Conservation (phyloP, 441 rosid species). For the Bocquillonia castaneifolia region DNA sequence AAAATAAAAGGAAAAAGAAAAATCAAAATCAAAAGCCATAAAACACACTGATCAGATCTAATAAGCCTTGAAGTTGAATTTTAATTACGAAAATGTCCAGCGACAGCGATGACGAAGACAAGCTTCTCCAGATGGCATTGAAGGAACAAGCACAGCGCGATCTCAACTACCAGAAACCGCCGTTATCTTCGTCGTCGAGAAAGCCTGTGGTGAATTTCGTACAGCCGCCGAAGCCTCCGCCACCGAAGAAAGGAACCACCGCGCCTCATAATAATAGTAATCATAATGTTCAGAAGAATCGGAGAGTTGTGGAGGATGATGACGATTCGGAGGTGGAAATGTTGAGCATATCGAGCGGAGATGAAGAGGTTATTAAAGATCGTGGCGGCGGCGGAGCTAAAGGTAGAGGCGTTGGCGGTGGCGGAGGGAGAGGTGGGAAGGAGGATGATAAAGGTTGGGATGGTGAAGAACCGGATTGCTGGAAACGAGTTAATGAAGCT, state of each 20-base stretch:
- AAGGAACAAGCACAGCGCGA: conserved; percentile 83
- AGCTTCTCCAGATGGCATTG: conserved; percentile 95
- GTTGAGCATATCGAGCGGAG: conserved; percentile 97
- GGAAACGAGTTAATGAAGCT: conserved; percentile 88
- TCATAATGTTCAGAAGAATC: conserved; percentile 23
- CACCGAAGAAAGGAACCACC: conserved; percentile 20
- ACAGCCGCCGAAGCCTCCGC: conserved; percentile 48
- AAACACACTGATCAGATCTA: conserved; percentile 22
- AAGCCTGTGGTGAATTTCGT: conserved; percentile 83
- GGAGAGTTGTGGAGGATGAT: conserved; percentile 43
- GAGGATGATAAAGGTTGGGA: conserved; percentile 77
- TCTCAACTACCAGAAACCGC: conserved; percentile 62
- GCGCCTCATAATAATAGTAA: conserved; percentile 11
- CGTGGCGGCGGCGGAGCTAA: conserved; percentile 30
- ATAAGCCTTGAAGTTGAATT: not conserved
- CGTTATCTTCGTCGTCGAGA: conserved; percentile 34
- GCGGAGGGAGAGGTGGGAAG: conserved; percentile 36
- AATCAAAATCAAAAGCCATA: not conserved
- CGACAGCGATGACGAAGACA: conserved; percentile 91
- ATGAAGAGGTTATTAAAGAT: conserved; percentile 62
- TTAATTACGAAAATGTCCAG: conserved; percentile 53
- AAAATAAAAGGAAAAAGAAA: too few species aligned
- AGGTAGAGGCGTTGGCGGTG: conserved; percentile 34
- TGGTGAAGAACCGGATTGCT: conserved; percentile 85
- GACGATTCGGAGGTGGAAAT: conserved; percentile 97